Percentiles rank a stretch among this genome's conserved stretches.
Evolutionary conservation across 306 rosid species (phyloP).

Genomic region (Pterocarpus santalinus): DNA sequence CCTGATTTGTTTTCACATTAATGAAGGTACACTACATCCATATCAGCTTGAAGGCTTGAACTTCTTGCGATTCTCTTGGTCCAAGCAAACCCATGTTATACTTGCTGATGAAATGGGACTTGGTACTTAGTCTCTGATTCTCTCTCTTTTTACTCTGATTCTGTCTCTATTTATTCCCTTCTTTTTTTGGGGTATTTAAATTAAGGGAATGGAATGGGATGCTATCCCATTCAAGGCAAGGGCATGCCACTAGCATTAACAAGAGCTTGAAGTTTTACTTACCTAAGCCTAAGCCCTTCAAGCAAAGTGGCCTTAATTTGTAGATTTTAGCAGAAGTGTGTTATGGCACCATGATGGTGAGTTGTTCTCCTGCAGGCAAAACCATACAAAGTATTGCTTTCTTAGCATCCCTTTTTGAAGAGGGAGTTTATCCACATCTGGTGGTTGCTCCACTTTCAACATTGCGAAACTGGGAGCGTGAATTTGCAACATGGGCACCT

Average conservation of each 20-base stretch:
- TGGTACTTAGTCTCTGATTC: constrained; percentile 64
- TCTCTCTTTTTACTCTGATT: constrained; percentile 19
- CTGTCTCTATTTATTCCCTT: constrained; percentile 33
- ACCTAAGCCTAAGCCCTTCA: constrained; percentile 1
- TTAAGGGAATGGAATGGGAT: not conserved
- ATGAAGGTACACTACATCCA: constrained; percentile 88
- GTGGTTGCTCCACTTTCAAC: constrained; percentile 99
- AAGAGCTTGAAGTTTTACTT: constrained; percentile 24
- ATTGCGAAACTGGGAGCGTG: constrained; percentile 97
- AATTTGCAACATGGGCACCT: constrained; percentile 99
- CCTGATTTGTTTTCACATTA: constrained; percentile 47
- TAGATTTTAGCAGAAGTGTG: constrained; percentile 21
- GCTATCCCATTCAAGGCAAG: constrained; percentile 10
- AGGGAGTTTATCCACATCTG: constrained; percentile 82
- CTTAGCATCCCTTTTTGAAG: constrained; percentile 87
- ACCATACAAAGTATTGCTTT: constrained; percentile 99
- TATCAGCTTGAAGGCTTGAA: constrained; percentile 99
- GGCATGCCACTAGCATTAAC: constrained; percentile 5
- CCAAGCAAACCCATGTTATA: constrained; percentile 98
- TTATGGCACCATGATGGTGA: constrained; percentile 38
- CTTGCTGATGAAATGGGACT: constrained; percentile 99
- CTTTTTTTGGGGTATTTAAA: constrained; percentile 23
- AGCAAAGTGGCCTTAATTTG: constrained; percentile 28
- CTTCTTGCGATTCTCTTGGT: constrained; percentile 97
- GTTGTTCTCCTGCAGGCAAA: constrained; percentile 73